Percentiles rank a stretch among this genome's conserved stretches.
phyloP scores from a whole-genome alignment of 108 stramenopile species.

The Parietichytrium sp. region DNA sequence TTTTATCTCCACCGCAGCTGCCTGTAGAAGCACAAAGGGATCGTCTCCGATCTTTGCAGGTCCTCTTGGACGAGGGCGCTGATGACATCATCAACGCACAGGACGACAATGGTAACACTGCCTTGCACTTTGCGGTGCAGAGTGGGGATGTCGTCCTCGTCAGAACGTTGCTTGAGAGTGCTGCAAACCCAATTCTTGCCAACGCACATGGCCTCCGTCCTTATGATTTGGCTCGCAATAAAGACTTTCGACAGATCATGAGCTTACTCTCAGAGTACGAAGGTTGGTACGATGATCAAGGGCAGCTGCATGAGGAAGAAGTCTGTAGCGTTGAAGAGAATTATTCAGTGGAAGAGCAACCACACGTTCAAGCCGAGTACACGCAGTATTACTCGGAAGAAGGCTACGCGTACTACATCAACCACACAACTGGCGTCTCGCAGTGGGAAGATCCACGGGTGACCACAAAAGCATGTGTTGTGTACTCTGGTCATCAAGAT shows the following conservation, averaged over 20 bases:
- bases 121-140: slow-evolving; percentile 37
- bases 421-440: neutral
- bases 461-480: neutral
- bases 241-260: neutral
- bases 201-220: neutral
- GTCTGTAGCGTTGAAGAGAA: neutral
- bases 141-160: neutral
- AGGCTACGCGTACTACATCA: slow-evolving; percentile 19
- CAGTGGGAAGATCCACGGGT: slow-evolving; percentile 22
- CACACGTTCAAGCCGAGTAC: neutral
- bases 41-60: neutral
- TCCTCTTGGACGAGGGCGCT: slow-evolving; percentile 28
- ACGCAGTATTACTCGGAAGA: neutral
- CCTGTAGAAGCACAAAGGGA: neutral
- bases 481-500: no score
- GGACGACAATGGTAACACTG: slow-evolving; percentile 7
- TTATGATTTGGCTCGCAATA: neutral
- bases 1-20: no score
- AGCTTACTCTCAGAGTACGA: slow-evolving; percentile 1
- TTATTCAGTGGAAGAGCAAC: neutral
- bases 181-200: neutral
- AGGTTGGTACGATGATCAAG: slow-evolving; percentile 24
- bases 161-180: neutral
- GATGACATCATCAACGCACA: slow-evolving; percentile 4
- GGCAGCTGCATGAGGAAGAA: slow-evolving; percentile 3